phyloP scores from a whole-genome alignment of 805 yeast species.

The Wickerhamomyces alni region DNA sequence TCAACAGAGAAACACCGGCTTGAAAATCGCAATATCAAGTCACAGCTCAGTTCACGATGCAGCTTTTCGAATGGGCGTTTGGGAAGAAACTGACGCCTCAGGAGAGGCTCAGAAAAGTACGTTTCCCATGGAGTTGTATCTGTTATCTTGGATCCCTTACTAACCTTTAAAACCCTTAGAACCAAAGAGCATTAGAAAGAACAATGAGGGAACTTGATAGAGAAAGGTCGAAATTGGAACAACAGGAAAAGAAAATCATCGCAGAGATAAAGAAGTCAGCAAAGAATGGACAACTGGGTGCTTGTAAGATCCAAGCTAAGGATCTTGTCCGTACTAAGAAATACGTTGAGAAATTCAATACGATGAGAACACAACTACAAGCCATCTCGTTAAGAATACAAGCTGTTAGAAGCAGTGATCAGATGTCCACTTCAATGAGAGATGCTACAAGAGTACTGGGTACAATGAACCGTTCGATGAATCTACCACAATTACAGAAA shows the following conservation, averaged over 20 bases:
- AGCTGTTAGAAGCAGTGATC: slow-evolving; percentile 86
- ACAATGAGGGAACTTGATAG: slow-evolving; percentile 91
- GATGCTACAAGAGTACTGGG: slow-evolving; percentile 84
- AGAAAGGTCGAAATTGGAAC: slow-evolving; percentile 79
- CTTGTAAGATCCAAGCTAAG: slow-evolving; percentile 92
- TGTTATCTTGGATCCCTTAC: too few relatives aligned
- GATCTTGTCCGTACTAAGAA: slow-evolving; percentile 85
- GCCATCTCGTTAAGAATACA: slow-evolving; percentile 91
- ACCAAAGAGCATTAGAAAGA: slow-evolving; percentile 90
- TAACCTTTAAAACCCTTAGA: slow-evolving; percentile 30
- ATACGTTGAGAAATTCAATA: slow-evolving; percentile 79
- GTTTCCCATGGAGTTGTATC: too few relatives aligned
- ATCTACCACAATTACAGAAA: slow-evolving; percentile 78
- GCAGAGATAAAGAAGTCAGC: slow-evolving; percentile 88
- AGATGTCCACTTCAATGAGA: slow-evolving; percentile 91
- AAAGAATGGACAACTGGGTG: slow-evolving; percentile 79
- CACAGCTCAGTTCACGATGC: slow-evolving; percentile 33
- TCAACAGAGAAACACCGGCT: too few relatives aligned
- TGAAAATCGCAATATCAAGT: too few relatives aligned
- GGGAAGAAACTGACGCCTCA: slow-evolving; percentile 93
- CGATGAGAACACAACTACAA: slow-evolving; percentile 91
- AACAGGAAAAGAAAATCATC: slow-evolving; percentile 85
- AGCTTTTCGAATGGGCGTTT: slow-evolving; percentile 87
- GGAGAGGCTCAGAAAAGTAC: slow-evolving; percentile 75
- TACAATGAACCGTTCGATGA: slow-evolving; percentile 87